phyloP scores from a whole-genome alignment of 2,329 filamentous ascomycete species.

The Paecilomyces sp. region DNA sequence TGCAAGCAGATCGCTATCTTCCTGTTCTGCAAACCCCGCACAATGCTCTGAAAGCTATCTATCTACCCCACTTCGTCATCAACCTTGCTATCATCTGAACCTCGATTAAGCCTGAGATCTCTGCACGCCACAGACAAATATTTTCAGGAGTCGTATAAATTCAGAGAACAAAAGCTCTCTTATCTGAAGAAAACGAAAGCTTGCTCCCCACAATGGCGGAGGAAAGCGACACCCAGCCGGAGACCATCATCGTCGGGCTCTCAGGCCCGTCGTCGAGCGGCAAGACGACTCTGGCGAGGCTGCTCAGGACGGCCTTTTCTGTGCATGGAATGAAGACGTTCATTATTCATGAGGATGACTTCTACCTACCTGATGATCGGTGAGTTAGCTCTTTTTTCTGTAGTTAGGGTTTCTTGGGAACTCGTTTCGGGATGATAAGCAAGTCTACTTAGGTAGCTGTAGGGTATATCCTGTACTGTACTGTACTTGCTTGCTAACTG shows the following conservation, averaged over 20 bases:
- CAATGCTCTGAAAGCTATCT: neutral
- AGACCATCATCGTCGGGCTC: conserved; percentile 63
- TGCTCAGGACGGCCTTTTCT: conserved; percentile 76
- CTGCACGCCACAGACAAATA: neutral
- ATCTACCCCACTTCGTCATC: neutral
- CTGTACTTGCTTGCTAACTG: neutral
- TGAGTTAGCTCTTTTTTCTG: conserved; percentile 31
- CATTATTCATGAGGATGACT: conserved; percentile 93
- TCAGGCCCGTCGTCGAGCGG: conserved; percentile 89
- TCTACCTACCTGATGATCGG: conserved; percentile 75
- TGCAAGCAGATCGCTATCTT: neutral
- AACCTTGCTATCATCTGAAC: neutral
- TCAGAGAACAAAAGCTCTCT: neutral
- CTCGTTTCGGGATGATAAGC: neutral
- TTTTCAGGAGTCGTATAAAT: neutral
- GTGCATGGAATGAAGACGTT: conserved; percentile 40
- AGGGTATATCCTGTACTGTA: neutral
- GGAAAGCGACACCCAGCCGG: neutral
- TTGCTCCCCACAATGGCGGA: neutral
- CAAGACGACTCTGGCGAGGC: conserved; percentile 85
- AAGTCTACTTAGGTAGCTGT: no score
- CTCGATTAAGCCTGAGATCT: neutral
- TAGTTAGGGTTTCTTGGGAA: neutral
- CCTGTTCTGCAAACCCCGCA: neutral
- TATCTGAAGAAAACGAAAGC: neutral